Evolutionary conservation across 371 early-diverging fungal species (phyloP), one percentile per base, ranked within the genome.

Genomic region (Capniomyces stellatus): DNA sequence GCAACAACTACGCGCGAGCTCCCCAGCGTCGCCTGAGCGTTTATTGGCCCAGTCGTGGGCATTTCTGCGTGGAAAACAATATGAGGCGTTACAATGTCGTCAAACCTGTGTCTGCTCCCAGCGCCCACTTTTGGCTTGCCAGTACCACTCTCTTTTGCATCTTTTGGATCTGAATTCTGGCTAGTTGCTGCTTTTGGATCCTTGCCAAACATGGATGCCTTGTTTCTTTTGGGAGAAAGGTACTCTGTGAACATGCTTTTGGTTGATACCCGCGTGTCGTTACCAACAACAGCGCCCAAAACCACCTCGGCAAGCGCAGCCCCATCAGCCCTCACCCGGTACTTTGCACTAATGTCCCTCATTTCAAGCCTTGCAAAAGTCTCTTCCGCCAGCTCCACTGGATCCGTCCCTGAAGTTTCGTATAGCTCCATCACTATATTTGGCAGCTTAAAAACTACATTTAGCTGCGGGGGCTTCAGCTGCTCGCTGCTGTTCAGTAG

Each of bases 221-320:
- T n/a, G 18, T 30, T 29, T 35, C 3, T 22, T 51, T 40, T 51
- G 2, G 35, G 71, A 29, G 60, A 58, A 59, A 92, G 79, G 51
- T 93, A 82, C 42, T 92, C 89, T 40, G 78, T 75, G 64, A 90
- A 93, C 40, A 79, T 70, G 43, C 83, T 89, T 30, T 76, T 71
- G 0, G 77, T 75, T 18, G 82, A 70, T 1, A 71, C 71, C 40
- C 97, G 64, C 0, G 88, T 85, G 53, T 96, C 97, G 13, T 70
- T 71, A 39, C 89, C 79, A 12, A 77, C 75, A 19, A 91, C 67
- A 0, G 84, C 82, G 30, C 76, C 64, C 54, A 92, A 72, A 1
- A 72, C 67, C 25, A 86, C 55, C 64, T 91, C 90, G 18, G 83
- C 72, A 23, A 82, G 75, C 68, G 82, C 77, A 2, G 79, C 69